Evolutionary conservation across 2,329 filamentous ascomycete genomes (phyloP), one percentile per base, ranked within the genome.

Genomic region (Chaetomiaceae sp.): DNA sequence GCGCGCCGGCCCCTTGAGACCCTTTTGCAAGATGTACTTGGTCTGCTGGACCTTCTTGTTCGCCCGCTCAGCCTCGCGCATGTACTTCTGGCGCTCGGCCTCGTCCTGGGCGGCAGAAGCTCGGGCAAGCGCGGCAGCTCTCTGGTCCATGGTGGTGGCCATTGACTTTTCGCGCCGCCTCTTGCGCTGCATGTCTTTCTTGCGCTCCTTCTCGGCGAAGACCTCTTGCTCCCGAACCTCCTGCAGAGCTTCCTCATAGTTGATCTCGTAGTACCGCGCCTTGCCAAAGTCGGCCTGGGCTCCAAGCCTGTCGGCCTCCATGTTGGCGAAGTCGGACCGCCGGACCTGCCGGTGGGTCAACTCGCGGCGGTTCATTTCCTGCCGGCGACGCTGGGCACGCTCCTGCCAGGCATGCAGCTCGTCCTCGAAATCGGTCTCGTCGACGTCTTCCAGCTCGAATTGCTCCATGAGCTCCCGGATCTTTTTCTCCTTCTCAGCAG

Each of bases 121-220:
- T 60, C 87, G 87, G 58, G 87, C 84, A 40, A 95, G 77, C 4
- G 90, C 89, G 3, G 87, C 83, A 59, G 94, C 88, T 73, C 95
- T 94, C 67, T 91, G 86, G 67, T 96, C 92, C 63, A 95, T 88
- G 6, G 91, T 92, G 55, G 95, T 87, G 4, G 91, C 91, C 78
- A 96, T 91, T 4, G 92, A 95, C 75, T 96, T 96, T 69, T 97
- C 92, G 17, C 94, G 87, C 39, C 94, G 86, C 56, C 94, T 84
- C 75, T 97, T 99, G 59, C 94, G 88, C 69, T 99, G 94, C 90
- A 99, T 97, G 67, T 99, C 94, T 75, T 99, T 99, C 77, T 99
- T 99, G 60, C 94, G 89, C 72, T 99, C 94, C 74, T 99, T 99
- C 71, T 99, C 94, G 57, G 92, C 91, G 56, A 88, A 87, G 7